Base-by-base conservation (phyloP, 805 yeast genomes). In the Candida schatavii region DNA sequence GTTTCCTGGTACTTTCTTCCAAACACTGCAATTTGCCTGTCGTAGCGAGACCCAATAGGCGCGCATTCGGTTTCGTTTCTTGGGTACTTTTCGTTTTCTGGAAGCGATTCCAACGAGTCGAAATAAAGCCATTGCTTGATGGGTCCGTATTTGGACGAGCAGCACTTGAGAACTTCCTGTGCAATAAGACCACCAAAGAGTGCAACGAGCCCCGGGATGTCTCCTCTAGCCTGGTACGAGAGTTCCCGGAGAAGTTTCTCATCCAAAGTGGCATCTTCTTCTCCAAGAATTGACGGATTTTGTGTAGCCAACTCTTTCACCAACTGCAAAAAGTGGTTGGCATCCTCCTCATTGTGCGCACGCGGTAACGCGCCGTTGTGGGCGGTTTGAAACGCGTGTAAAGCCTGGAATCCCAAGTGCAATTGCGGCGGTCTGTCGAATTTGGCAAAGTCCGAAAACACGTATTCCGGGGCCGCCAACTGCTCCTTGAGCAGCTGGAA, bases 111-210 rank as follows among this genome's bases (percentile, higher is more conserved):
- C 51, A 93, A 70, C 1, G 98, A 89, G 57, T 93, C 99, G 62
- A 87, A 93, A 65, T 91, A 91, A 62, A 93, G 67, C 75, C 83
- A 87, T 69, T 93, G 99, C 62, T 85, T 84, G 41, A 91, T 71
- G 6, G 99, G 99, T n/a, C 83, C 80, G 57, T 90, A 93, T 67
- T 93, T 93, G 39, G 97, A 96, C 9, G 97, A 87, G 53, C 90
- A 85, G 34, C 95, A 95, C 68, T 93, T 93, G 59, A 93, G 75
- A 17, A 88, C 97, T 67, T 93, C 99, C 66, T 93, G 99, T 3
- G 99, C 99, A 35, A 88, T 84, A 41, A 91, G 71, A 26, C 98
- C 98, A 62, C 99, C 99, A 56, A 81, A 78, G 46, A 90, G 84
- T 2, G 97, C 97, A 50, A 80, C 82, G 59, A 88, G 67, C 28